These are phyloP conservation scores for Hebeloma cylindrosporum DNA, from an alignment of 768 basidiomycete species.

Conservation along the genomic window DNA sequence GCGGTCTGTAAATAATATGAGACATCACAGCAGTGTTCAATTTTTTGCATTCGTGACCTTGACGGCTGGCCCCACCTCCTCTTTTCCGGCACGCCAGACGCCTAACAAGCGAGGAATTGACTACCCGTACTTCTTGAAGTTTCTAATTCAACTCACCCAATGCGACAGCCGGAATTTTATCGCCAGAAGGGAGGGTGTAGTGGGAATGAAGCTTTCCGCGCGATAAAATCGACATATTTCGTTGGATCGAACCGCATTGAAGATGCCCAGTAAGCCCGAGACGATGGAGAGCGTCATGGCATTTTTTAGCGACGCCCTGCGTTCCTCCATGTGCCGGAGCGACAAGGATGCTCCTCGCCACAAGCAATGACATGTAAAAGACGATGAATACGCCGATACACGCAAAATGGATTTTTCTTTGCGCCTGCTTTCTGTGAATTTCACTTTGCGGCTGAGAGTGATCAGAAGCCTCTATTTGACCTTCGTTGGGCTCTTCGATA, in stretches of 20 bases:
- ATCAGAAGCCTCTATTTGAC: too few relatives aligned
- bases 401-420: not conserved
- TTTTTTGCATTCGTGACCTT: conserved; percentile 35
- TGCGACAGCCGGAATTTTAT: conserved; percentile 55
- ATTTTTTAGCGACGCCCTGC: not conserved
- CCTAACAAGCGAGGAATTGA: conserved; percentile 34
- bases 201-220: conserved; percentile 38
- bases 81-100: conserved; percentile 58
- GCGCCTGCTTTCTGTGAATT: not conserved
- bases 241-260: too few relatives aligned
- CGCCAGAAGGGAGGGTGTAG: conserved; percentile 61
- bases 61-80: conserved; percentile 68
- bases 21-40: not conserved
- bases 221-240: conserved; percentile 1
- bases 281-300: not conserved
- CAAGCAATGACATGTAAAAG: conserved; percentile 5
- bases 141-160: conserved; percentile 38
- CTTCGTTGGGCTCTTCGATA: not conserved
- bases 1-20: conserved; percentile 42
- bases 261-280: not conserved
- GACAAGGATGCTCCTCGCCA: not conserved
- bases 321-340: not conserved
- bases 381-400: not conserved
- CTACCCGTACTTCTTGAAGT: not conserved
- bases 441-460: too few relatives aligned